Evolutionary conservation across 306 rosid genomes (phyloP).

Genomic region (Mucuna pruriens): DNA sequence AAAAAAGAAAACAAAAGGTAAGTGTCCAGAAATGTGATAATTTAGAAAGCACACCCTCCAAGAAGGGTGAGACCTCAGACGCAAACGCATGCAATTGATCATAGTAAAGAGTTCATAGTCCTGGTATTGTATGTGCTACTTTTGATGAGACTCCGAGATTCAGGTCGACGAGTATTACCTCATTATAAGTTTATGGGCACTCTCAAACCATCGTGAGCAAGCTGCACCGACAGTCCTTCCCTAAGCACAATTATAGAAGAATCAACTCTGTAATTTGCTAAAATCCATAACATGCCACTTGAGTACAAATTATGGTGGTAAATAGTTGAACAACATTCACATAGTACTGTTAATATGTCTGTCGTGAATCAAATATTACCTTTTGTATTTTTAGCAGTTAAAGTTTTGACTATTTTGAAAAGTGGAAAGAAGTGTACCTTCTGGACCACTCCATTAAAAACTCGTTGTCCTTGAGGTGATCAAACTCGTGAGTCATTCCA

Average conservation of each 20-base stretch:
- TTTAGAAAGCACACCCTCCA: not conserved
- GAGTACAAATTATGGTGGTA: slow-evolving; percentile 2
- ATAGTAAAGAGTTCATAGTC: not conserved
- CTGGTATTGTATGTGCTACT: not conserved
- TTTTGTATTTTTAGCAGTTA: not conserved
- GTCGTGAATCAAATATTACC: not conserved
- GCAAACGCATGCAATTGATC: slow-evolving; percentile 31
- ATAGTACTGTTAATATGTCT: not conserved
- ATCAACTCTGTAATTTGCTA: not conserved
- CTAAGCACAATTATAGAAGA: slow-evolving; percentile 45
- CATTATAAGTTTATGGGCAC: slow-evolving; percentile 62
- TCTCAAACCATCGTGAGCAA: slow-evolving; percentile 90
- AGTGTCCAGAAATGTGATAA: not conserved
- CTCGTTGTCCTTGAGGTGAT: slow-evolving; percentile 79
- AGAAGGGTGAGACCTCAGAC: slow-evolving; percentile 13
- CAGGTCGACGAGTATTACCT: slow-evolving; percentile 38
- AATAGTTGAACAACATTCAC: not conserved
- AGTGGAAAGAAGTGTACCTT: slow-evolving; percentile 51
- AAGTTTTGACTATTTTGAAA: slow-evolving; percentile 20
- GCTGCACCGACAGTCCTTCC: slow-evolving; percentile 89
- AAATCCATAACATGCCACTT: slow-evolving; percentile 2
- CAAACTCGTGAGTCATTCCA: slow-evolving; percentile 86
- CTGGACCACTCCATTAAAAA: slow-evolving; percentile 74
- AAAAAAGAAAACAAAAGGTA: not conserved
- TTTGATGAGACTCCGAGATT: not conserved